phyloP scores from a whole-genome alignment of 331 rosid genomes.

The Acacia pycnantha region DNA sequence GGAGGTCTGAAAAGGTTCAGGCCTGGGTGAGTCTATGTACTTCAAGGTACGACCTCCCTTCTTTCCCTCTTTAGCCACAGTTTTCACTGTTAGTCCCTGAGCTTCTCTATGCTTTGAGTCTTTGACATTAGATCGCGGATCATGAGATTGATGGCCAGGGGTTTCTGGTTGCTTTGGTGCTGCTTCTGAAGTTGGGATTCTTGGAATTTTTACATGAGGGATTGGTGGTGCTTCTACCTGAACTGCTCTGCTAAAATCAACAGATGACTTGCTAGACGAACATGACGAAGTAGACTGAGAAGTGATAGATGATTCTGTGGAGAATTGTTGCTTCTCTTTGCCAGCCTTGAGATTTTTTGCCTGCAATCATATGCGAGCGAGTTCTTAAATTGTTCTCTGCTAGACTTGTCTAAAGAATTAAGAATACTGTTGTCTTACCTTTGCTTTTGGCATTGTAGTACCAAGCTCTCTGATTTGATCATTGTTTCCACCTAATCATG shows the following conservation, averaged over 20 bases:
- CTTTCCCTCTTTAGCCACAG: constrained; percentile 47
- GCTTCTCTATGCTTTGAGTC: constrained; percentile 58
- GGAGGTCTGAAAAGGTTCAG: constrained; percentile 28
- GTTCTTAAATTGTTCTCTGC: constrained; percentile 12
- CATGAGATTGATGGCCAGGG: constrained; percentile 33
- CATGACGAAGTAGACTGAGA: constrained; percentile 67
- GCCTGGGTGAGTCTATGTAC: constrained; percentile 85
- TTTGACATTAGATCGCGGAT: constrained; percentile 46
- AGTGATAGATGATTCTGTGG: constrained; percentile 65
- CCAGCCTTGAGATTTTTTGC: constrained; percentile 42
- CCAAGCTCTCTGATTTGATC: constrained; percentile 34
- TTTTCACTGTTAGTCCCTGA: constrained; percentile 52
- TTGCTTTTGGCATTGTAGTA: constrained; percentile 33
- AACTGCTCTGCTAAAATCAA: constrained; percentile 53
- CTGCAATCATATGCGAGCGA: constrained; percentile 41
- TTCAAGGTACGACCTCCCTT: constrained; percentile 44
- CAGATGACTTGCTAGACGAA: constrained; percentile 79
- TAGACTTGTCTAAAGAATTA: background rate
- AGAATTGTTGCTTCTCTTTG: constrained; percentile 55
- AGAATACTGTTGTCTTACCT: constrained; percentile 44
- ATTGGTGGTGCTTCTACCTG: constrained; percentile 44
- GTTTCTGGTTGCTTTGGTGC: constrained; percentile 34
- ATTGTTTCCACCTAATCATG: constrained; percentile 40
- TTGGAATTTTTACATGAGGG: constrained; percentile 30
- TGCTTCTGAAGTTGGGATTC: constrained; percentile 27